Conservation (phyloP, 768 basidiomycete species). For the Paxillus rubicundulus region DNA sequence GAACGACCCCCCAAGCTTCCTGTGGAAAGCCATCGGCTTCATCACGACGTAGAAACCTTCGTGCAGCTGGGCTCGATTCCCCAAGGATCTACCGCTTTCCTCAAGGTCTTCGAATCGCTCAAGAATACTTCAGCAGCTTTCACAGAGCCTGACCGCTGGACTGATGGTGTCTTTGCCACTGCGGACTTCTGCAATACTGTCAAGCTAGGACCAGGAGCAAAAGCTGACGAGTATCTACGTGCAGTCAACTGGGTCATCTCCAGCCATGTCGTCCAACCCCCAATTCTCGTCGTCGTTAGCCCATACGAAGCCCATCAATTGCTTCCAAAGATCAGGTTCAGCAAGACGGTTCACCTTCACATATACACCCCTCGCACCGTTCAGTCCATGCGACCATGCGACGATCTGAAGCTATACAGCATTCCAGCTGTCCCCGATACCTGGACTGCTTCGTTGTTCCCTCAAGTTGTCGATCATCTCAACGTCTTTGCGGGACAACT, state of each 20-base stretch:
- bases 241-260: slow-evolving; percentile 16
- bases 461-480: slow-evolving; percentile 35
- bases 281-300: slow-evolving; percentile 38
- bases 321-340: slow-evolving; percentile 35
- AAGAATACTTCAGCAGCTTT: slow-evolving; percentile 3
- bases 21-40: slow-evolving; percentile 32
- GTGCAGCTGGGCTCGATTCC: slow-evolving; percentile 8
- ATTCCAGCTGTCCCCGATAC: slow-evolving; percentile 18
- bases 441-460: slow-evolving; percentile 11
- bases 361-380: slow-evolving; percentile 40
- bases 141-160: slow-evolving; percentile 21
- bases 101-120: slow-evolving; percentile 12
- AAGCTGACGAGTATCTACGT: slow-evolving; percentile 3
- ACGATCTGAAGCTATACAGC: slow-evolving; percentile 27
- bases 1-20: slow-evolving; percentile 34
- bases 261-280: neutral
- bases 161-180: slow-evolving; percentile 12
- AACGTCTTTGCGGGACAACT: slow-evolving; percentile 47
- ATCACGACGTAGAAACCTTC: neutral
- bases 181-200: slow-evolving; percentile 14
- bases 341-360: slow-evolving; percentile 38
- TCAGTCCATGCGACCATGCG: slow-evolving; percentile 34
- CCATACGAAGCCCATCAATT: slow-evolving; percentile 39
- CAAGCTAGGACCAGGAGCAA: neutral
- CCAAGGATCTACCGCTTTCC: slow-evolving; percentile 23